Conservation (phyloP, 2,329 filamentous ascomycete species). For the Trichoderma koningii region DNA sequence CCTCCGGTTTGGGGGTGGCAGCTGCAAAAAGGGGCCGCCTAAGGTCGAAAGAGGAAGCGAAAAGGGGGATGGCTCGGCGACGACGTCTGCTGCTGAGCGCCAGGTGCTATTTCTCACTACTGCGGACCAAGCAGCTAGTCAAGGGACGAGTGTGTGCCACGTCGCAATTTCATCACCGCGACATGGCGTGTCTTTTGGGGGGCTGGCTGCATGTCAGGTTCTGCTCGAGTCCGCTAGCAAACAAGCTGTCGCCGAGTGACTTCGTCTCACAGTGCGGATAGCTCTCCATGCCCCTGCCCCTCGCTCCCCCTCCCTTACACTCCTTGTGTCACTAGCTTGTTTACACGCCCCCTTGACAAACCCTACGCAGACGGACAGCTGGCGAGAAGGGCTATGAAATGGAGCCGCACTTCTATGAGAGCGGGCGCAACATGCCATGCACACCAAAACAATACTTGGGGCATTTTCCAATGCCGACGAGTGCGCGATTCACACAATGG, state of each 20-base stretch:
- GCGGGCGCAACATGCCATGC: slow-evolving; percentile 11
- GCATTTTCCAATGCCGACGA: slow-evolving; percentile 17
- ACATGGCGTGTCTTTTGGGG: slow-evolving; percentile 22
- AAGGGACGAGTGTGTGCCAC: slow-evolving; percentile 27
- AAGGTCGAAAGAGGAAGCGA: background rate
- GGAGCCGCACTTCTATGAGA: slow-evolving; percentile 20
- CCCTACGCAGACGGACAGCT: background rate
- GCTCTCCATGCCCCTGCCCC: background rate
- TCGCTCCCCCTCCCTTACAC: background rate
- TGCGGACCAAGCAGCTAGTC: slow-evolving; percentile 18
- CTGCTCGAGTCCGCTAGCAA: slow-evolving; percentile 25
- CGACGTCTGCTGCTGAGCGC: background rate
- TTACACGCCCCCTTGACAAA: slow-evolving; percentile 6
- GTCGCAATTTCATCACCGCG: slow-evolving; percentile 28
- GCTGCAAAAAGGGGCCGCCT: background rate
- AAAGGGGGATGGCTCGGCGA: slow-evolving; percentile 3
- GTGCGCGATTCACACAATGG: slow-evolving; percentile 3
- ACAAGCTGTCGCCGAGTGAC: slow-evolving; percentile 22
- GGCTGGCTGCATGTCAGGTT: slow-evolving; percentile 26
- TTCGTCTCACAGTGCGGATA: slow-evolving; percentile 27
- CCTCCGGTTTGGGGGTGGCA: background rate
- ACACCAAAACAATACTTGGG: background rate
- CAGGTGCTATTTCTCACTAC: slow-evolving; percentile 1
- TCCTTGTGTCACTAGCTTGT: slow-evolving; percentile 3
- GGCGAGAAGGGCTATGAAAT: background rate